Base-by-base conservation (phyloP, 768 basidiomycete genomes). In the Mycena haematopus region DNA sequence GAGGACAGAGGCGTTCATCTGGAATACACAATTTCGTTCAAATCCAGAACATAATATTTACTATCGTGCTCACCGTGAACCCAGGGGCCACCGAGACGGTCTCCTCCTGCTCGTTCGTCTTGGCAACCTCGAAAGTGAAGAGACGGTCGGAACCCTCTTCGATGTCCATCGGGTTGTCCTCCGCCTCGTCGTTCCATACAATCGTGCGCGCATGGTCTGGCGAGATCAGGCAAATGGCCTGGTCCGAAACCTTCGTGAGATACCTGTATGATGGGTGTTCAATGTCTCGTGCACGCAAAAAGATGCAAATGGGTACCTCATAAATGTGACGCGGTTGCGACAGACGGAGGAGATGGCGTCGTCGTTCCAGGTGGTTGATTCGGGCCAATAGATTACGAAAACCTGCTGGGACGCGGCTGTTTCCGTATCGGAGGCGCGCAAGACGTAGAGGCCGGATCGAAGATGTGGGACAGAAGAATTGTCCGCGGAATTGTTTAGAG, bases 361-460 rank as follows among this genome's bases (percentile, higher is more conserved):
- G 68, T 87, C 85, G 35, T 82, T 69, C 87, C 87, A 88, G 0
- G 86, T 87, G 0, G 73, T 77, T 31, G 83, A 77, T 61, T 89
- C 85, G 0, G 86, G 86, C 87, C 88, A 89, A 58, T 84, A 87
- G 7, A 88, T 65, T 15, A 85, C 77, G 52, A 83, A 85, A 8
- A 83, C 52, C 24, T 75, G 68, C 25, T 75, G 70, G 1, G 47
- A 27, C 2, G 63, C 62, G 0, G 36, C 61, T 14, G 59, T 29
- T 22, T 51, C 46, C 24, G n/a, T 50, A n/a, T 27, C 35, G 21
- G 60, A 58, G 6, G 65, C 22, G n/a, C 73, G 74, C 31, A 78
- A 73, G 33, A 82, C 64, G 58, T 87, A 87, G 10, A 87, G 65
- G 19, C 86, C 86, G 15, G 86, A 82, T 10, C 82, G 77, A 6